Base-by-base conservation (phyloP, 495 filamentous ascomycete genomes). In the Hypoxylon lenormandii region DNA sequence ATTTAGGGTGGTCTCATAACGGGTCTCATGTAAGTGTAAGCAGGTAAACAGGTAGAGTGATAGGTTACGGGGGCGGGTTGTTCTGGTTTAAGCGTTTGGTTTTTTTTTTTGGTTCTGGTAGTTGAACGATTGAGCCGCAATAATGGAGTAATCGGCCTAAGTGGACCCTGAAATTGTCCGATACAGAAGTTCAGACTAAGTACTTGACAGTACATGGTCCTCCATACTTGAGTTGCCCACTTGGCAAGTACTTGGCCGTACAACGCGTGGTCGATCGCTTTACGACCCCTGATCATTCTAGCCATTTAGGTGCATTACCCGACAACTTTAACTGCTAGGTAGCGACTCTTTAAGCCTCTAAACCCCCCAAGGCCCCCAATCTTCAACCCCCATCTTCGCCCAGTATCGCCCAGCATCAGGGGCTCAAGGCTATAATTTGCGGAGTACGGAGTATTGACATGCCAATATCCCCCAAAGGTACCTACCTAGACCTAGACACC, bases 251-350 rank as follows among this genome's bases (percentile, higher is more conserved):
- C 16, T 36, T 3, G 10, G 3, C 19, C 22, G 65, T 63, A 69
- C 26, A 37, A 21, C 47, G 37, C 47, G 26, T 33, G 19, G 13
- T 12, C 28, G 23, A 42, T 40, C n/a, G n/a, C 30, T 18, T 26
- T 56, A 28, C 8, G 10, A 48, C 53, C 53, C 63, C 37, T 51
- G 37, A 18, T 43, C 57, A 12, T 59, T 60, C 46, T 15, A 30
- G 26, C 43, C 28, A 63, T 55, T 67, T 75, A 75, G 69, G 72
- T 75, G 72, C 72, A 67, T 72, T 70, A 75, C 36, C 72, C 72
- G 72, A 72, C 52, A 64, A 67, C 26, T 51, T 50, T 58, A 69
- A 58, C 21, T 48, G n/a, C 52, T 51, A 58, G 45, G 61, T 30
- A 58, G 46, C 46, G 36, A 36, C 45, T 8, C 22, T 8, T 21